A percentile compares a stretch with the other conserved stretches of the same genome.
phyloP scores from a whole-genome alignment of 345 rosid genomes.

The Kernera saxatilis region DNA sequence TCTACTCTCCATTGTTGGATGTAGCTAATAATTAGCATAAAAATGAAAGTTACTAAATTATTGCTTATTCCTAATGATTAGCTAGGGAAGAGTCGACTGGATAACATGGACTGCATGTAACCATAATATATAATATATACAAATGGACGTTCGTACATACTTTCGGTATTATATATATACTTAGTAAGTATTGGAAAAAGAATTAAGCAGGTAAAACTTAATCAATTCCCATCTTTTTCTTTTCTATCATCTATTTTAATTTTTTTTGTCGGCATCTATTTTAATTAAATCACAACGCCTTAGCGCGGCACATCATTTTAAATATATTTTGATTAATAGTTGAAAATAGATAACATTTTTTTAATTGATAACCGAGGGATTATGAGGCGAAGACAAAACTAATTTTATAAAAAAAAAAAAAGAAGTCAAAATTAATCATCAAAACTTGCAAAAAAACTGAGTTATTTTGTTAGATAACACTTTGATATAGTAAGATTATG shows the following conservation, averaged over 20 bases:
- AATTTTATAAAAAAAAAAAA: too few relatives aligned
- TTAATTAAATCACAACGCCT: neutral
- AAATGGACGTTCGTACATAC: neutral
- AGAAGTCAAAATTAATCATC: too few relatives aligned
- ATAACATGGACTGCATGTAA: constrained; percentile 30
- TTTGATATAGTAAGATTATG: too few relatives aligned
- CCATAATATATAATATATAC: neutral
- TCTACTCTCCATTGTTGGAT: constrained; percentile 26
- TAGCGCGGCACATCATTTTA: neutral
- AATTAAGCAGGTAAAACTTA: too few relatives aligned
- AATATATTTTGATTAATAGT: neutral
- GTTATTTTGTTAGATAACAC: too few relatives aligned
- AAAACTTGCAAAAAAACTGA: too few relatives aligned
- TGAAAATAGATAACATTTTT: neutral
- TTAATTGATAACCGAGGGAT: too few relatives aligned
- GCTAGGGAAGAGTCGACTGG: constrained; percentile 24
- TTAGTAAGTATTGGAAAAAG: neutral
- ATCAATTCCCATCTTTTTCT: neutral
- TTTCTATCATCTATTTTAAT: neutral
- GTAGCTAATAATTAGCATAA: constrained; percentile 20
- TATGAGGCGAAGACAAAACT: too few relatives aligned
- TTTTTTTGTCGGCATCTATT: too few relatives aligned
- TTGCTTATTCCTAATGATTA: constrained; percentile 23
- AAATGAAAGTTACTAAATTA: constrained; percentile 17
- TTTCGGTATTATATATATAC: neutral